phyloP scores from a whole-genome alignment of 1,284 basidiomycete species.

The Erythrobasidium hasegawianum region DNA sequence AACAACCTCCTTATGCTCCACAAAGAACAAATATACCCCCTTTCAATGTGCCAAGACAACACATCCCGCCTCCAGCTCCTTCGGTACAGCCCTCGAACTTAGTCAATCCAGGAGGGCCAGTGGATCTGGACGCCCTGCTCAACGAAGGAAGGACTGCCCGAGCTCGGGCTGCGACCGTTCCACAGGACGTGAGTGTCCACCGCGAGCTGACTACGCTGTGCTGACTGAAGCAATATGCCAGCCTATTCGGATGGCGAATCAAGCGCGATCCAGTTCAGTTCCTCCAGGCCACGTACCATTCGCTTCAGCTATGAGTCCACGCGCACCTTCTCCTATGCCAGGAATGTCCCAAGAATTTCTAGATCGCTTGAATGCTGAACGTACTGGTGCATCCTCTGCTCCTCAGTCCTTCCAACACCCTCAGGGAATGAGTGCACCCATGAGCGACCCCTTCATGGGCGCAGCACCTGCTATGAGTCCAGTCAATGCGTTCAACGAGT shows the following conservation, averaged over 20 bases:
- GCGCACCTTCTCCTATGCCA: background rate
- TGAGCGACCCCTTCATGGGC: background rate
- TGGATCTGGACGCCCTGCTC: background rate
- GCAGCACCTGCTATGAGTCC: constrained; percentile 4
- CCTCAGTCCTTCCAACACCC: background rate
- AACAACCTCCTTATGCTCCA: too few species aligned
- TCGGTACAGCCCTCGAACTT: background rate
- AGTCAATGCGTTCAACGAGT: background rate
- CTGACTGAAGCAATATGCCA: background rate
- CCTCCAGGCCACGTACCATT: background rate
- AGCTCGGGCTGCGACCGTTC: background rate
- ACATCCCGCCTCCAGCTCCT: background rate
- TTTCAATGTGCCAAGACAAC: background rate
- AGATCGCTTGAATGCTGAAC: background rate
- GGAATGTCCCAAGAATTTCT: background rate
- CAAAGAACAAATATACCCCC: too few species aligned
- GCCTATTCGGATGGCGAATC: background rate
- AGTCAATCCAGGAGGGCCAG: background rate
- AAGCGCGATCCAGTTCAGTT: background rate
- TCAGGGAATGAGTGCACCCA: background rate
- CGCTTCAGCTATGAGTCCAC: background rate
- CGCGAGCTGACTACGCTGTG: background rate
- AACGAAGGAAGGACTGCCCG: background rate
- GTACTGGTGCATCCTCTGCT: background rate
- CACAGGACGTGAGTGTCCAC: background rate